Evolutionary conservation across 192 early-diverging fungal genomes (phyloP).

Genomic region (Borealophlyctis nickersoniae): DNA sequence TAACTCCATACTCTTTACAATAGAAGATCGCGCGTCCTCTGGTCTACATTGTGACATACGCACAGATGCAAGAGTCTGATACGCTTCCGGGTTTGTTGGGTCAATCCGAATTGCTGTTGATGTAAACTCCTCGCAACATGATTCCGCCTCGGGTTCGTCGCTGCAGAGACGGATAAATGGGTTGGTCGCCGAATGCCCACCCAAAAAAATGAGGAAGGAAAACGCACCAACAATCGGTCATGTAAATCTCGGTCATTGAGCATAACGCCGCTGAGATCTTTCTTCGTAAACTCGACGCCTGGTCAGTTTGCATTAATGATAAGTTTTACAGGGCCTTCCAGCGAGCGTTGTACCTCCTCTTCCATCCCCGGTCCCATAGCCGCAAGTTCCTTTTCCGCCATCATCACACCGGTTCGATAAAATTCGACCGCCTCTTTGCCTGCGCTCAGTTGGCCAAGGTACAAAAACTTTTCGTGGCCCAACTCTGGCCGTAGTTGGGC

Average conservation of each 20-base stretch:
- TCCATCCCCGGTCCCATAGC: slow-evolving; percentile 20
- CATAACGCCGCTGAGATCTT: slow-evolving; percentile 85
- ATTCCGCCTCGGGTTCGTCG: slow-evolving; percentile 87
- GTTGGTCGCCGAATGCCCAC: background rate
- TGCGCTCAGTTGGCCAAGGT: slow-evolving; percentile 55
- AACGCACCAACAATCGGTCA: slow-evolving; percentile 93
- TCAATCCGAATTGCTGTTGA: slow-evolving; percentile 64
- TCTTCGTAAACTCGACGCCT: slow-evolving; percentile 44
- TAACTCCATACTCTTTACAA: slow-evolving; percentile 66
- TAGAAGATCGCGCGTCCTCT: slow-evolving; percentile 70
- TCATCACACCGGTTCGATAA: slow-evolving; percentile 39
- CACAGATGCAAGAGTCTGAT: slow-evolving; percentile 86
- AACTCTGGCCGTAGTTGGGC: slow-evolving; percentile 65
- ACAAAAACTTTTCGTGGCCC: slow-evolving; percentile 81
- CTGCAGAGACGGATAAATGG: slow-evolving; percentile 30
- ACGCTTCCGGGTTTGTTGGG: slow-evolving; percentile 75
- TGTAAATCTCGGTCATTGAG: slow-evolving; percentile 94
- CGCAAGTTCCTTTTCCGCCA: slow-evolving; percentile 40
- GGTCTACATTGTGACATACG: slow-evolving; percentile 78
- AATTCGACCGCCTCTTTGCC: slow-evolving; percentile 39
- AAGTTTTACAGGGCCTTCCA: background rate
- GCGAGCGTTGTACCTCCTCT: slow-evolving; percentile 10
- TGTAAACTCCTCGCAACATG: slow-evolving; percentile 73
- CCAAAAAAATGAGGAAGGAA: background rate
- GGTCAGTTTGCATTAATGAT: background rate